Conservation (phyloP, 2,329 filamentous ascomycete species). For the Aspergillus bombycis region DNA sequence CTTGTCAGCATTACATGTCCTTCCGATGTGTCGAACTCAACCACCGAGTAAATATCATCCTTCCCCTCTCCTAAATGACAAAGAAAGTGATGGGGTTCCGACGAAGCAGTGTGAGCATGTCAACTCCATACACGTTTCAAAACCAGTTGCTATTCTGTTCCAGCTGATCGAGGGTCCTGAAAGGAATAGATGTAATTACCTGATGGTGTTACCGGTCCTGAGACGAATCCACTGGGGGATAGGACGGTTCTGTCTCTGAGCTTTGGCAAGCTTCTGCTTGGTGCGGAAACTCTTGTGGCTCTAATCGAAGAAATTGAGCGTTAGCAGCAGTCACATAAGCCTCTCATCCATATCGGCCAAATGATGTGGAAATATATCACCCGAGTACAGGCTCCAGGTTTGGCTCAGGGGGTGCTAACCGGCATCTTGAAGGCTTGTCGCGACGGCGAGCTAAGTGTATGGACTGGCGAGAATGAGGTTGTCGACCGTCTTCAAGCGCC, state of each 20-base stretch:
- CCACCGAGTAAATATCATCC: not conserved
- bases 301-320: slow-evolving; percentile 51
- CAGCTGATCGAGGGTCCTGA: slow-evolving; percentile 4
- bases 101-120: not conserved
- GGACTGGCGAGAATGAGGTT: slow-evolving; percentile 38
- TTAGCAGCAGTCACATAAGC: slow-evolving; percentile 13
- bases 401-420: slow-evolving; percentile 42
- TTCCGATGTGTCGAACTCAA: not conserved
- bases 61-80: not conserved
- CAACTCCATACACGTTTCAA: not conserved
- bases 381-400: not conserved
- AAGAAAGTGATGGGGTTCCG: not conserved
- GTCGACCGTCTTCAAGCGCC: slow-evolving; percentile 35
- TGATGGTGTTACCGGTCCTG: slow-evolving; percentile 98
- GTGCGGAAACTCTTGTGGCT: slow-evolving; percentile 99
- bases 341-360: not conserved
- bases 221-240: slow-evolving; percentile 99
- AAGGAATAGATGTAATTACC: slow-evolving; percentile 65
- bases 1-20: slow-evolving; percentile 16
- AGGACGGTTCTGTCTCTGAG: slow-evolving; percentile 99
- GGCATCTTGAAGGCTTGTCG: slow-evolving; percentile 58
- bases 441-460: slow-evolving; percentile 44
- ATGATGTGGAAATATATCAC: not conserved
- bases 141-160: not conserved
- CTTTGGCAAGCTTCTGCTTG: slow-evolving; percentile 99